Conservation (phyloP, 2,329 filamentous ascomycete genomes). For the Ophiocordyceps sinensis region DNA sequence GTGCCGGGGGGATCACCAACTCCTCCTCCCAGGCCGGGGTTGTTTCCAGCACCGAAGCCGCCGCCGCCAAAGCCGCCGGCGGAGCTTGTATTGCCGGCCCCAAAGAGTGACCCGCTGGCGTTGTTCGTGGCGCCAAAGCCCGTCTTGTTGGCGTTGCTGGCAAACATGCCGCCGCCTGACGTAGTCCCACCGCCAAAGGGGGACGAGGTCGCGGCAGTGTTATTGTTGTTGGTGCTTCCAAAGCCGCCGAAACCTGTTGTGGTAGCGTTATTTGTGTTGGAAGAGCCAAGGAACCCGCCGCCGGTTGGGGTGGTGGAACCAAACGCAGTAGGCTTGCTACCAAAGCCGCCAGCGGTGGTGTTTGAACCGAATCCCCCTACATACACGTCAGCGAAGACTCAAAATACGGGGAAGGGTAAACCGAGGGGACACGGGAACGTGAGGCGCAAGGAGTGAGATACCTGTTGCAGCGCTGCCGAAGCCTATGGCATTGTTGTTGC, state of each 20-base stretch:
- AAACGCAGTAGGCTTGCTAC: slow-evolving; percentile 37
- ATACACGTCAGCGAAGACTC: slow-evolving; percentile 4
- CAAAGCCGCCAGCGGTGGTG: slow-evolving; percentile 18
- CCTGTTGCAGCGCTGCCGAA: slow-evolving; percentile 21
- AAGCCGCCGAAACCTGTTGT: slow-evolving; percentile 27
- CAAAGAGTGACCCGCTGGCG: slow-evolving; percentile 32
- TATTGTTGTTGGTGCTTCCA: slow-evolving; percentile 16
- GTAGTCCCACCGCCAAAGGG: slow-evolving; percentile 24
- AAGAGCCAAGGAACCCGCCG: slow-evolving; percentile 30
- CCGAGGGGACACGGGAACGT: background rate
- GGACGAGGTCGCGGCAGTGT: slow-evolving; percentile 17
- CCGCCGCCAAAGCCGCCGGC: slow-evolving; percentile 18
- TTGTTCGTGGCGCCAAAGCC: slow-evolving; percentile 31
- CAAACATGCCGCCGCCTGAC: slow-evolving; percentile 37
- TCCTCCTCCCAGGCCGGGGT: slow-evolving; percentile 35
- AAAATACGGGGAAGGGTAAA: background rate
- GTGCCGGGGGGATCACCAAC: slow-evolving; percentile 54
- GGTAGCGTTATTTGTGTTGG: slow-evolving; percentile 21
- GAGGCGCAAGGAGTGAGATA: slow-evolving; percentile 6
- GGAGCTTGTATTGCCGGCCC: slow-evolving; percentile 18
- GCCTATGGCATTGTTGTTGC: slow-evolving; percentile 12
- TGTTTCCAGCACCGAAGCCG: slow-evolving; percentile 28
- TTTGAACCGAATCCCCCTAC: slow-evolving; percentile 23
- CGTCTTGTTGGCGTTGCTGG: slow-evolving; percentile 27
- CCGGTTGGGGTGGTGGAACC: slow-evolving; percentile 26